A percentile compares a stretch with the other conserved stretches of the same genome.
These are phyloP conservation scores for Triticum aestivum DNA, from an alignment of 176 grass and related monocot species.

Conservation along the genomic window DNA sequence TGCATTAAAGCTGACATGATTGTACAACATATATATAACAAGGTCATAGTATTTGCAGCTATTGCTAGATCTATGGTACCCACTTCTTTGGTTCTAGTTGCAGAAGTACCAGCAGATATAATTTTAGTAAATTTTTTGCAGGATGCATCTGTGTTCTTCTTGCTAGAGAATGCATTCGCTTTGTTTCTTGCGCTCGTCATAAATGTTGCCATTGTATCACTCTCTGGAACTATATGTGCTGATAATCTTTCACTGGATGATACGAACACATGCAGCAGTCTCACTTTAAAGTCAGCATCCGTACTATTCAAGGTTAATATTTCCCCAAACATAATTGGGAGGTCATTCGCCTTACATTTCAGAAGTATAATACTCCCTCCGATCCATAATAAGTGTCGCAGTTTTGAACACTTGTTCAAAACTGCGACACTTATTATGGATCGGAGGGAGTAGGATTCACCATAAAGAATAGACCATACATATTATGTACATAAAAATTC, in stretches of 20 bases:
- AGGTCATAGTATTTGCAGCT: not conserved
- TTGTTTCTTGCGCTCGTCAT: slow-evolving; percentile 67
- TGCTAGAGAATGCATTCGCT: slow-evolving; percentile 68
- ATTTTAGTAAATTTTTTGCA: slow-evolving; percentile 9
- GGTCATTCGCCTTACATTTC: not conserved
- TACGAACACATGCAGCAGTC: slow-evolving; percentile 35
- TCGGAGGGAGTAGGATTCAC: not conserved
- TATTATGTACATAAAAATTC: not conserved
- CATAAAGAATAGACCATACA: not conserved
- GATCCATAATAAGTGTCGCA: too few relatives aligned
- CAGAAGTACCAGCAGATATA: not conserved
- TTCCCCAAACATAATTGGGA: not conserved
- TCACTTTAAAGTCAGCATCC: slow-evolving; percentile 52
- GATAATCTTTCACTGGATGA: slow-evolving; percentile 29
- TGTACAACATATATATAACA: not conserved
- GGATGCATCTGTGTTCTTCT: slow-evolving; percentile 64
- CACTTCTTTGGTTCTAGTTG: not conserved
- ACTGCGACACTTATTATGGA: too few relatives aligned
- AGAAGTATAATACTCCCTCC: not conserved
- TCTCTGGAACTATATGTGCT: slow-evolving; percentile 53
- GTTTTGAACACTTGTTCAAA: too few relatives aligned
- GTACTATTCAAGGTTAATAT: slow-evolving; percentile 70
- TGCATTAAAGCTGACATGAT: not conserved
- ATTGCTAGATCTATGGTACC: not conserved
- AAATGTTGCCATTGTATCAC: slow-evolving; percentile 69